phyloP scores from a whole-genome alignment of 306 rosid genomes.

The Dryas alaskensis region DNA sequence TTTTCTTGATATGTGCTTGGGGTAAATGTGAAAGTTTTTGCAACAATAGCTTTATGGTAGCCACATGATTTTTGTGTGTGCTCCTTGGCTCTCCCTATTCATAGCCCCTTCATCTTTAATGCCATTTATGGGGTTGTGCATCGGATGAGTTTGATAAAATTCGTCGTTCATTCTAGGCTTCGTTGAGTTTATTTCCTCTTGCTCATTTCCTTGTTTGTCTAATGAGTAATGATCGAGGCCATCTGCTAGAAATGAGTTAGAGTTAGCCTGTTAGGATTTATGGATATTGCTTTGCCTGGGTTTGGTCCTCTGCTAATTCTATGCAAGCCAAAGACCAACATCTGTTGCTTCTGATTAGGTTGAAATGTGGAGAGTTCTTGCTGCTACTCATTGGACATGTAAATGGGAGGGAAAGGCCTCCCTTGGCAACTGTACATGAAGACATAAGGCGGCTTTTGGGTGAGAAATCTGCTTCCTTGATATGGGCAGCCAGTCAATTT shows the following conservation, averaged over 20 bases:
- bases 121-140: background rate
- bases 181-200: background rate
- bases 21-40: background rate
- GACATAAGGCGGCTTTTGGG: conserved; percentile 81
- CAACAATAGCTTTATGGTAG: background rate
- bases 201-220: background rate
- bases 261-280: background rate
- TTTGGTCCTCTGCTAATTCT: background rate
- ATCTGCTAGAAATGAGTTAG: background rate
- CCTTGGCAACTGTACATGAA: conserved; percentile 78
- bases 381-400: conserved; percentile 86
- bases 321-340: background rate
- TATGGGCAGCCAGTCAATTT: conserved; percentile 98
- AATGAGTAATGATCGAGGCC: background rate
- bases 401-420: conserved; percentile 66
- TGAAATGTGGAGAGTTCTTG: conserved; percentile 94
- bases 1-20: background rate
- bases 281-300: background rate
- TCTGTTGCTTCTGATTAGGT: conserved; percentile 42
- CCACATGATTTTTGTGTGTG: background rate
- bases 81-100: background rate
- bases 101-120: background rate
- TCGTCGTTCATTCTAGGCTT: background rate
- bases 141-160: background rate
- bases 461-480: conserved; percentile 91